phyloP scores from a whole-genome alignment of 2,329 filamentous ascomycete species.

The Colletotrichum sp. region DNA sequence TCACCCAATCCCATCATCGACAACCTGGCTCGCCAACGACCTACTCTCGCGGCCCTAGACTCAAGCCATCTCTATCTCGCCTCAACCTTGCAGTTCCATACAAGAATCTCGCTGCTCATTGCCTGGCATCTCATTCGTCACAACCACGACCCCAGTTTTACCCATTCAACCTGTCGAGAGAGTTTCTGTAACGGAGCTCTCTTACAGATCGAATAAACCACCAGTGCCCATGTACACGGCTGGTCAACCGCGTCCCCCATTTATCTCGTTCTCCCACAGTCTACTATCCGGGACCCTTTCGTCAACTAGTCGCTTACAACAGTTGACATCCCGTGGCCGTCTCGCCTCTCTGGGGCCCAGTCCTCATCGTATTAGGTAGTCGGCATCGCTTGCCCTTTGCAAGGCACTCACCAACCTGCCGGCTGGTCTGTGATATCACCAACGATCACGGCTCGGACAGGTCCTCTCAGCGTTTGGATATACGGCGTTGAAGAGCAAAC shows the following conservation, averaged over 20 bases:
- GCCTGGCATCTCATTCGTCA: conserved; percentile 1
- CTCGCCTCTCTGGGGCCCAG: neutral
- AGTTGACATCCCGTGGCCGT: neutral
- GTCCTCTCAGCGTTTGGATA: neutral
- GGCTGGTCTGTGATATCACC: neutral
- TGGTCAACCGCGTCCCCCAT: conserved; percentile 19
- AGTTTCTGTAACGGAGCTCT: conserved; percentile 20
- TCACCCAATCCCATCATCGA: neutral
- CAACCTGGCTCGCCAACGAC: neutral
- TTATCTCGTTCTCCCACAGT: neutral
- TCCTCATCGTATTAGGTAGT: conserved; percentile 3
- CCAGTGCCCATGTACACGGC: conserved; percentile 22
- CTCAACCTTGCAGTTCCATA: neutral
- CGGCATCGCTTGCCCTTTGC: neutral
- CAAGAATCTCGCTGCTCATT: neutral
- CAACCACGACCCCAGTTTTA: neutral
- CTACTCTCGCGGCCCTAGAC: neutral
- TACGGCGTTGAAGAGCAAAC: conserved; percentile 2
- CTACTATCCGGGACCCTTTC: neutral
- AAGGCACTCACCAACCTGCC: neutral
- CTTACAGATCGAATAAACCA: conserved; percentile 1
- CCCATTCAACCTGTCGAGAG: conserved; percentile 1
- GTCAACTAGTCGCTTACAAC: neutral
- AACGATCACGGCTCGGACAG: neutral
- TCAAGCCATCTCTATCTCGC: neutral